Percentiles rank a stretch among this genome's conserved stretches.
phyloP scores from a whole-genome alignment of 208 protist species.

The Trypanosoma melophagium region DNA sequence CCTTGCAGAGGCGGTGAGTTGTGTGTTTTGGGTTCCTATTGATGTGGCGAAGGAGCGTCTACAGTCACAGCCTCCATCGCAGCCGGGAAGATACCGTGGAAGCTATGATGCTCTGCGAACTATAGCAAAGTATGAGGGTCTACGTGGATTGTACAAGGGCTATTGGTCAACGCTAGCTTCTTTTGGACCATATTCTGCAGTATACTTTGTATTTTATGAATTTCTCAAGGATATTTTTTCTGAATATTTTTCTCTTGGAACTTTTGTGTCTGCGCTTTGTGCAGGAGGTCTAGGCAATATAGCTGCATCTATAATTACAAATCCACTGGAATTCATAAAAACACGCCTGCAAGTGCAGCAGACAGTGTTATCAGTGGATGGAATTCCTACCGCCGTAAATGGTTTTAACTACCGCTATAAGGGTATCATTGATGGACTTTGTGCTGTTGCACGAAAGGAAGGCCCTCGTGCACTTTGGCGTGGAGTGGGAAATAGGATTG shows the following conservation, averaged over 20 bases:
- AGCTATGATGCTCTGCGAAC: conserved; percentile 69
- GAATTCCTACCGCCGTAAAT: conserved; percentile 6
- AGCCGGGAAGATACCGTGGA: conserved; percentile 56
- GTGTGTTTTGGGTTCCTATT: conserved; percentile 85
- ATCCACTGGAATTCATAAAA: conserved; percentile 90
- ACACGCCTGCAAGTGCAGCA: conserved; percentile 89
- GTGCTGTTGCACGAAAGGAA: conserved; percentile 41
- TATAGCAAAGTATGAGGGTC: conserved; percentile 54
- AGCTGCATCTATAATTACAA: conserved; percentile 73
- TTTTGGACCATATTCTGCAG: conserved; percentile 88
- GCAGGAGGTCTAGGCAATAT: conserved; percentile 59
- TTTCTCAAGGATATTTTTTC: conserved; percentile 39
- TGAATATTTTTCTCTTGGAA: conserved; percentile 15
- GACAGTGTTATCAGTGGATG: conserved; percentile 35
- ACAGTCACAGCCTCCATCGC: conserved; percentile 69
- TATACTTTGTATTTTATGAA: conserved; percentile 90
- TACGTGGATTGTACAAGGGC: conserved; percentile 81
- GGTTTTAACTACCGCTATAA: conserved; percentile 67
- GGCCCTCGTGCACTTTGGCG: conserved; percentile 64
- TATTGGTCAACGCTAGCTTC: conserved; percentile 82
- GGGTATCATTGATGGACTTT: conserved; percentile 56
- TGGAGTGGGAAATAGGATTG: conserved; percentile 55
- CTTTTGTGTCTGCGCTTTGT: conserved; percentile 41
- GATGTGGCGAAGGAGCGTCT: conserved; percentile 87
- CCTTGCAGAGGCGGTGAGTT: conserved; percentile 80